Percentiles rank a stretch among this genome's conserved stretches.
These are phyloP conservation scores for Adansonia grandidieri DNA, from an alignment of 441 rosid species.

Conservation along the genomic window DNA sequence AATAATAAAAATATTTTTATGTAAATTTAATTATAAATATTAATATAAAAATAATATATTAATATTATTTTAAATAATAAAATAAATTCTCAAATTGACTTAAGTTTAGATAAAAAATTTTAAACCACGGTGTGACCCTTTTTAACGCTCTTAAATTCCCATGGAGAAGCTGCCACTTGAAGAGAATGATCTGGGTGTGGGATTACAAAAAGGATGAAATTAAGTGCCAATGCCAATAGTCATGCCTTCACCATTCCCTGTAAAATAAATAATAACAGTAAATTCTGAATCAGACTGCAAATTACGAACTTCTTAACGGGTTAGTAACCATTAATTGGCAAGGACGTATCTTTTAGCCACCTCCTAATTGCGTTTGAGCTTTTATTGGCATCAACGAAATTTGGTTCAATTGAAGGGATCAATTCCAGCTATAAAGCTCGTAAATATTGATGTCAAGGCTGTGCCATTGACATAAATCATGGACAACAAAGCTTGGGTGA, in stretches of 20 bases:
- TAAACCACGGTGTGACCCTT: too few relatives aligned
- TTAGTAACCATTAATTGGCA: not conserved
- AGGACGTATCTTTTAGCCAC: not conserved
- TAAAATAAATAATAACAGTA: not conserved
- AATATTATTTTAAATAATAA: too few relatives aligned
- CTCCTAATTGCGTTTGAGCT: not conserved
- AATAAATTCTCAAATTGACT: too few relatives aligned
- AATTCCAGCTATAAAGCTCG: not conserved
- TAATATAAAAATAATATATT: too few relatives aligned
- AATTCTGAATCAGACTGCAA: not conserved
- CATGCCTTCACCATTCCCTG: not conserved
- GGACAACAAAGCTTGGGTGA: not conserved
- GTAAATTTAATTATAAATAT: too few relatives aligned
- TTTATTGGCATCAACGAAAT: not conserved
- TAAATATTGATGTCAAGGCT: not conserved
- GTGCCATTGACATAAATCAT: constrained; percentile 7
- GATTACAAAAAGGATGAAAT: not conserved
- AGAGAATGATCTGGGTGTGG: not conserved
- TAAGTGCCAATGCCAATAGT: not conserved
- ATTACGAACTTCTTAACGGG: not conserved
- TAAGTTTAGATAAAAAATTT: not conserved
- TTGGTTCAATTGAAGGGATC: not conserved
- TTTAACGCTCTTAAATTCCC: not conserved
- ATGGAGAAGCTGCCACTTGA: not conserved
- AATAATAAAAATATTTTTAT: too few relatives aligned